Base-by-base conservation (phyloP, 164 flowering plant species). In the Kalanchoe fedtschenkoi region DNA sequence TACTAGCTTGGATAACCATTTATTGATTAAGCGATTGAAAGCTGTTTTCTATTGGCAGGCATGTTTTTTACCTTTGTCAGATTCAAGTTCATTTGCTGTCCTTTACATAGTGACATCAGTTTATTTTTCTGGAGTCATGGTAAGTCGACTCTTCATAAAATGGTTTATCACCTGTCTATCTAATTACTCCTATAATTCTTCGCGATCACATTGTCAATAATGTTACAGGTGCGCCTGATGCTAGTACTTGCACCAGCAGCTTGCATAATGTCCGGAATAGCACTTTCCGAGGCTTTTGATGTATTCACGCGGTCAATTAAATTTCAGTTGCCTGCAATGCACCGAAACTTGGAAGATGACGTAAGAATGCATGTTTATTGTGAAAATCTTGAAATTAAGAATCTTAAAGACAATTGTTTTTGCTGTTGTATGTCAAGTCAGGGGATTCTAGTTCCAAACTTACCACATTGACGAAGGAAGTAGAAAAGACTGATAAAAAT, bases 111-210 rank as follows among this genome's bases (percentile, higher is more conserved):
- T 83, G 30, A 88, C 87, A 46, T 84, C 99, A 34, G 99, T 90
- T n/a, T 93, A 93, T 69, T 93, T 93, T 69, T 93, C 99, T 46
- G 99, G 99, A 65, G 99, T 93, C 67, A 93, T 93, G 99, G 99
- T 93, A 65, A 71, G 83, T 14, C 56, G 35, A 66, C 54, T 62
- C 8, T 66, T 21, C 9, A 39, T 28, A 46, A 41, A n/a, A 34
- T 33, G 5, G 13, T 21, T 13, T 67, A n/a, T n/a, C n/a, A n/a
- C 58, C 14, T 17, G 30, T 30, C 53, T 33, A 13, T 46, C 22
- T 56, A 17, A 34, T 64, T 61, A 22, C 34, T 34, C 22, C 19
- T 33, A 3, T 58, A 19, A 33, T 37, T 34, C 54, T 35, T 15
- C 0, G 28, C 8, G 38, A 47, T 33, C 33, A 30, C 47, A 57